Percentiles rank a stretch among this genome's conserved stretches.
phyloP scores from a whole-genome alignment of 441 rosid species.

The Pelargonium fulgidum region DNA sequence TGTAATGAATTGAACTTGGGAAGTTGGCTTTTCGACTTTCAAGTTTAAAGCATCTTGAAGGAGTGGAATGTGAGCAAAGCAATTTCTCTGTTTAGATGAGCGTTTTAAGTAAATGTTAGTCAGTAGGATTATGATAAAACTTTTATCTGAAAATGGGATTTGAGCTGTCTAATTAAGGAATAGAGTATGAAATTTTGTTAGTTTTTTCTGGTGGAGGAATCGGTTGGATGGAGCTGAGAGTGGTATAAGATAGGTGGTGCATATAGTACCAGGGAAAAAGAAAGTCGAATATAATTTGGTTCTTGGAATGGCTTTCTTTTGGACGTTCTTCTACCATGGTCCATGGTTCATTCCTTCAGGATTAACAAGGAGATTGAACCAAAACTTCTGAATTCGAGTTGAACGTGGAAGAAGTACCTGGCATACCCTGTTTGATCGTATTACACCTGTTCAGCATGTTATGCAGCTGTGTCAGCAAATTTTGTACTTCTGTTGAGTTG shows the following conservation, averaged over 20 bases:
- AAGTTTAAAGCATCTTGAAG: constrained; percentile 1
- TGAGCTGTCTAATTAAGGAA: constrained; percentile 13
- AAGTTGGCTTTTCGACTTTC: constrained; percentile 11
- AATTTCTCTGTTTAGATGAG: background rate
- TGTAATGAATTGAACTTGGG: constrained; percentile 9
- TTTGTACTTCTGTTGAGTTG: constrained; percentile 17
- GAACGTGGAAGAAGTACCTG: constrained; percentile 3
- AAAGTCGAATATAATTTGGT: constrained; percentile 10
- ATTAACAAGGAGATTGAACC: constrained; percentile 7
- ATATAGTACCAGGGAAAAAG: constrained; percentile 4
- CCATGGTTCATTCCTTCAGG: constrained; percentile 3
- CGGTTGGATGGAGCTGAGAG: constrained; percentile 5
- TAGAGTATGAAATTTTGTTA: constrained; percentile 4
- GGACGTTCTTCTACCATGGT: constrained; percentile 8
- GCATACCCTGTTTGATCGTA: constrained; percentile 6
- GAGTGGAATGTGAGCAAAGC: background rate
- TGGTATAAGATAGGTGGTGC: background rate
- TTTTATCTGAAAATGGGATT: constrained; percentile 12
- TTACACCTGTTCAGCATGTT: constrained; percentile 6
- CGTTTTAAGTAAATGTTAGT: background rate
- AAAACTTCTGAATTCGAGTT: background rate
- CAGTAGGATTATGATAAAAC: constrained; percentile 1
- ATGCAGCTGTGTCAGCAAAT: constrained; percentile 8
- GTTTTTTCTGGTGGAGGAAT: constrained; percentile 1
- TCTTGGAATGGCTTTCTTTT: constrained; percentile 10